Percentiles rank a stretch among this genome's conserved stretches.
These are phyloP conservation scores for Ustilago shanxiensis DNA, from an alignment of 1,284 basidiomycete species.

Conservation along the genomic window DNA sequence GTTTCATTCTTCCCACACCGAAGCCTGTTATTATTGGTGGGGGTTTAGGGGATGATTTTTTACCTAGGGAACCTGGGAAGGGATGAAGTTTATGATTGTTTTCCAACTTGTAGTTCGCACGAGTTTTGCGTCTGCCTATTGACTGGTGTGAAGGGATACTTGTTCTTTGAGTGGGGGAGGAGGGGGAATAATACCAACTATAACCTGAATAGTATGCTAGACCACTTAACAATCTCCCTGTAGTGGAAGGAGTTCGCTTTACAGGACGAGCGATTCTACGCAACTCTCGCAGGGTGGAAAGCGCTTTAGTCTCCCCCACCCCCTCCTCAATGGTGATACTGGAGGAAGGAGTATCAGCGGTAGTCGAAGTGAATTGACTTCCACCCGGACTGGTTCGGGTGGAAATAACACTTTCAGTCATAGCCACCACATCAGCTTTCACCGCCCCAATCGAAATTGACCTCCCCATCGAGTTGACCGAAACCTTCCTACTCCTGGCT, in stretches of 20 bases:
- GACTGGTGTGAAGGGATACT: constrained; percentile 29
- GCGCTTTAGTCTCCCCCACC: constrained; percentile 19
- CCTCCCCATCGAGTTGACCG: constrained; percentile 31
- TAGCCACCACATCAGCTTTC: constrained; percentile 24
- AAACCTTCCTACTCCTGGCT: constrained; percentile 32
- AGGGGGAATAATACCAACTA: constrained; percentile 22
- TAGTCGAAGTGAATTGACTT: constrained; percentile 14
- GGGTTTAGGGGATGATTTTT: not conserved
- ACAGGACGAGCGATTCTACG: constrained; percentile 10
- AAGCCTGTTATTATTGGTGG: constrained; percentile 37
- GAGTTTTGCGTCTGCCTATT: constrained; percentile 17
- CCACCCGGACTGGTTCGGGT: constrained; percentile 1
- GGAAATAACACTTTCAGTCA: constrained; percentile 35
- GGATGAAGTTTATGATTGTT: constrained; percentile 47
- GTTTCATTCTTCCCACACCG: constrained; percentile 29
- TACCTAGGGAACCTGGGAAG: constrained; percentile 29
- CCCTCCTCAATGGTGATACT: not conserved
- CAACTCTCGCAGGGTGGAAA: constrained; percentile 28
- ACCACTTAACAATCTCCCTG: constrained; percentile 14
- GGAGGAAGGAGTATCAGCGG: constrained; percentile 17
- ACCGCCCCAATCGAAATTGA: constrained; percentile 33
- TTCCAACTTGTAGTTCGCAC: constrained; percentile 41
- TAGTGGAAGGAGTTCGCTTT: no score
- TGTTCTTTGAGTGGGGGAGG: not conserved
- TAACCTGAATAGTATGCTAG: constrained; percentile 38